Evolutionary conservation across 1,284 basidiomycete genomes (phyloP).

Genomic region (Cryptococcus sp.): DNA sequence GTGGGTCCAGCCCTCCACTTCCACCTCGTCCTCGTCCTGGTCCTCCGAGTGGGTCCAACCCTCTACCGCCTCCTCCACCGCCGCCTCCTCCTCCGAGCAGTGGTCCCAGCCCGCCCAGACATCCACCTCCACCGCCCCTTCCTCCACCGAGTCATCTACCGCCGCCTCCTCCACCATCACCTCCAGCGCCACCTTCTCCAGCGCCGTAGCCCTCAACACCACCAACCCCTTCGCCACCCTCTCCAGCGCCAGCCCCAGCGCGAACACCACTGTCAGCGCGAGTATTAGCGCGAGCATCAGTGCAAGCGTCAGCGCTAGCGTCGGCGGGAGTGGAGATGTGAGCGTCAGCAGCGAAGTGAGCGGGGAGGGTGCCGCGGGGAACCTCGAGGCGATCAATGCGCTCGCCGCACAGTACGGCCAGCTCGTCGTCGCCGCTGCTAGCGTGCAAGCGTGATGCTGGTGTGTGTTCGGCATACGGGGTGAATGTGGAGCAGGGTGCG

Average conservation of each 20-base stretch:
- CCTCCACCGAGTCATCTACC: slow-evolving; percentile 9
- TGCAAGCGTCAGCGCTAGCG: neutral
- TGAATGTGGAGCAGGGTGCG: neutral
- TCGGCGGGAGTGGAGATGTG: neutral
- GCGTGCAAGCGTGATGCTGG: neutral
- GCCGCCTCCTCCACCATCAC: slow-evolving; percentile 15
- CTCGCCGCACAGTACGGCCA: slow-evolving; percentile 18
- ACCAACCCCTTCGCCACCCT: slow-evolving; percentile 7
- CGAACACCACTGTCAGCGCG: neutral
- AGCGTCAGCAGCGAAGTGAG: neutral
- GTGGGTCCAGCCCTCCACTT: slow-evolving; percentile 21
- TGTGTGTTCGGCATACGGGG: neutral
- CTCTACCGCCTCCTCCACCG: slow-evolving; percentile 10
- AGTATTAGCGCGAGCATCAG: neutral
- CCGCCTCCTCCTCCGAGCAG: slow-evolving; percentile 6
- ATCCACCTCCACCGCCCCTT: slow-evolving; percentile 12
- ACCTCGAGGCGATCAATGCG: slow-evolving; percentile 15
- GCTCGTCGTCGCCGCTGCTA: slow-evolving; percentile 18
- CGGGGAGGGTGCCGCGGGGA: neutral
- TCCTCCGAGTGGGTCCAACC: neutral
- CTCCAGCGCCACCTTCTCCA: slow-evolving; percentile 6
- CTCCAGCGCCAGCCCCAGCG: neutral
- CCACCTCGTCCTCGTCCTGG: slow-evolving; percentile 5
- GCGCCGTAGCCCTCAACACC: slow-evolving; percentile 12
- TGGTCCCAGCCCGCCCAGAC: slow-evolving; percentile 12